Base-by-base conservation (phyloP, 257 asterid genomes). In the Thymus mandschuricus region DNA sequence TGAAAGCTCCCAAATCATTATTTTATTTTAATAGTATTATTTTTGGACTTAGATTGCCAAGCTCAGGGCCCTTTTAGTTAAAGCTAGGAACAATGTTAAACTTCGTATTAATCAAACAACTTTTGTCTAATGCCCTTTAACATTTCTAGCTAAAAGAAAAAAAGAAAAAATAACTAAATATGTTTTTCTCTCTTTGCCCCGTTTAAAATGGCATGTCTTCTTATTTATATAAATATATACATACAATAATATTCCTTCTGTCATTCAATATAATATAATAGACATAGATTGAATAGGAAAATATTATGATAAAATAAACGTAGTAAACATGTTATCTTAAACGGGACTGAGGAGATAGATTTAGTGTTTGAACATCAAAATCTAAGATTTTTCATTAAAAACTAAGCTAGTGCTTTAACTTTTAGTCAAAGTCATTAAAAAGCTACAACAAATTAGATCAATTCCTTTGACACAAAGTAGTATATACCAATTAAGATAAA, bases 11-110 rank as follows among this genome's bases (percentile, higher is more conserved):
- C 29, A 13, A 34, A 8, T 59, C 34, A 33, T 60, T 35, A 34
- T 35, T 35, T 30, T 60, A 60, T 34, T 59, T 60, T 60, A 12
- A 34, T 33, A n/a, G n/a, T n/a, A 34, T 60, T 35, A 46, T 11
- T 28, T 60, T 60, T n/a, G 46, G 29, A 60, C 64, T 58, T 58
- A 60, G 48, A 60, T 60, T 60, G 65, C 65, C 28, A 60, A 34
- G 65, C 46, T 60, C 46, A 13, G 11, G 11, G 6, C 35, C 65
- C 12, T n/a, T 60, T 58, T 30, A 58, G 12, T 58, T 2, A 12
- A 58, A 6, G 13, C 65, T 8, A 35, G n/a, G 46, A 35, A 60
- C 48, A 60, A 60, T 60, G 65, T 1, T 11, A 31, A 34, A 60
- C 65, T 29, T 60, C 46, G 65, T 60, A 59, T 59, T 13, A 13